phyloP scores from a whole-genome alignment of 257 asterid species.

The Petrea volubilis region DNA sequence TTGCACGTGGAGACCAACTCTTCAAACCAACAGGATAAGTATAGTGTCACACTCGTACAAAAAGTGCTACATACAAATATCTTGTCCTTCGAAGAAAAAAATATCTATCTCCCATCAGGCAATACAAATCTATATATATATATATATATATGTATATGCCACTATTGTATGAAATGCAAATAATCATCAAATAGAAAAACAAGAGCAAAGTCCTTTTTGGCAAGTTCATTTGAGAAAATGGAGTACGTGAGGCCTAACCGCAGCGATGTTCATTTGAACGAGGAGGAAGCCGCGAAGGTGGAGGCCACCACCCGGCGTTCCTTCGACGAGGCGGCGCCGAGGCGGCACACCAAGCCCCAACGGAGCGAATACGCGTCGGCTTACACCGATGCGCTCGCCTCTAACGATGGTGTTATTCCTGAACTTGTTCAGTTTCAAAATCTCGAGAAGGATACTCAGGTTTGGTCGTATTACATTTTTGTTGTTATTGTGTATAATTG shows the following conservation, averaged over 20 bases:
- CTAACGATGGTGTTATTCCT: conserved; percentile 39
- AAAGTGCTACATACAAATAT: background rate
- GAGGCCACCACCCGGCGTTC: conserved; percentile 65
- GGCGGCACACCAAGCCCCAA: conserved; percentile 89
- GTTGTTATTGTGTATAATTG: too few relatives aligned
- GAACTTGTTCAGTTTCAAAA: conserved; percentile 58
- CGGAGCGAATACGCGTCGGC: conserved; percentile 77
- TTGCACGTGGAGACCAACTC: background rate
- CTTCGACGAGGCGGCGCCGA: conserved; percentile 74
- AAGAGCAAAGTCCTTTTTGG: too few relatives aligned
- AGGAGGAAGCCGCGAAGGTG: conserved; percentile 59
- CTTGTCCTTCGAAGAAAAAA: conserved; percentile 3
- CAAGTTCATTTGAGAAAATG: conserved; percentile 19
- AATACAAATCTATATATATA: background rate
- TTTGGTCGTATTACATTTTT: background rate
- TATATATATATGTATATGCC: too few relatives aligned
- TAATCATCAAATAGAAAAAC: background rate
- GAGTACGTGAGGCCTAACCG: conserved; percentile 57
- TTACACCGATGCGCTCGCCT: conserved; percentile 48
- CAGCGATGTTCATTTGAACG: conserved; percentile 69
- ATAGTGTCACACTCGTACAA: background rate
- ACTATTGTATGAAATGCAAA: background rate
- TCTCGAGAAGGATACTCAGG: conserved; percentile 72
- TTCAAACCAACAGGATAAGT: background rate
- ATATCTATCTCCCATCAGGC: background rate